Conservation (phyloP, 2,329 filamentous ascomycete species). For the Colletotrichum sp. region DNA sequence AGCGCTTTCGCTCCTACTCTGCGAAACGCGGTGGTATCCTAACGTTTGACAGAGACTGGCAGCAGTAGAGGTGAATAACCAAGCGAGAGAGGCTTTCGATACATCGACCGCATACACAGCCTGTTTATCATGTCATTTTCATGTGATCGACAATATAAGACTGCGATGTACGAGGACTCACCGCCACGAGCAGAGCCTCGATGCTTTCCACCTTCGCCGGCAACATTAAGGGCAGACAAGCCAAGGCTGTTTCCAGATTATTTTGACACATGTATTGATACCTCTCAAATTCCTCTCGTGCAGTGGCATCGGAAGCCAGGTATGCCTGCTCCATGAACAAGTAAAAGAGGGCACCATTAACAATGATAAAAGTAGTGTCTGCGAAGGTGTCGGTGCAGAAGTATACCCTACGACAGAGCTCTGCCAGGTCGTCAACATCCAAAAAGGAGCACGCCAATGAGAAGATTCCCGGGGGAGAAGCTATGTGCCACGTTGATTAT, state of each 20-base stretch:
- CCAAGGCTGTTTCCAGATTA: constrained; percentile 56
- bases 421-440: constrained; percentile 53
- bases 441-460: constrained; percentile 55
- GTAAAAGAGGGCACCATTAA: constrained; percentile 55
- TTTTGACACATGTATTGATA: constrained; percentile 47
- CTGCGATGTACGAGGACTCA: constrained; percentile 33
- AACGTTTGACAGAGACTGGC: constrained; percentile 66
- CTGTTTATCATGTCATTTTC: constrained; percentile 34
- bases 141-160: not conserved
- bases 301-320: constrained; percentile 34
- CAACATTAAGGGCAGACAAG: constrained; percentile 60
- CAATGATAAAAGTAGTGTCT: constrained; percentile 55
- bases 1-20: constrained; percentile 34
- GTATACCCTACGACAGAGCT: constrained; percentile 54
- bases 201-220: constrained; percentile 60
- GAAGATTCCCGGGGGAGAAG: constrained; percentile 52
- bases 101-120: constrained; percentile 66
- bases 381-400: constrained; percentile 57
- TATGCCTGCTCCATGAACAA: constrained; percentile 52
- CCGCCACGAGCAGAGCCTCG: constrained; percentile 63
- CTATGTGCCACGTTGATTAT: constrained; percentile 30
- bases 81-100: constrained; percentile 67
- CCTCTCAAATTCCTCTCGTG: constrained; percentile 38
- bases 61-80: constrained; percentile 65
- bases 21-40: constrained; percentile 60